phyloP scores from a whole-genome alignment of 2,329 filamentous ascomycete genomes.

The Penicillium sp. region DNA sequence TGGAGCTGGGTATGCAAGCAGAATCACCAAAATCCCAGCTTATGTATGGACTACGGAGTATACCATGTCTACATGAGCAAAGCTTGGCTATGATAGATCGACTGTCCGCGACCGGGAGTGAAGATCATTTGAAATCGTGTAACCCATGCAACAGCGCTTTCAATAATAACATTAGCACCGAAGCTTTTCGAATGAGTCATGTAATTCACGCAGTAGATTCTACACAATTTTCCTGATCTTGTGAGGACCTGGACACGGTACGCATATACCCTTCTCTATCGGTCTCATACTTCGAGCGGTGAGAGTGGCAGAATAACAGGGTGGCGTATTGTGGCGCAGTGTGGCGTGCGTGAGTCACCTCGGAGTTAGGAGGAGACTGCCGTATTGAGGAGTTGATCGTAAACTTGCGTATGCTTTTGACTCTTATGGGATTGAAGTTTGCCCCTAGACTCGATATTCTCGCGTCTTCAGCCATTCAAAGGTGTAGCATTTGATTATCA shows the following conservation, averaged over 20 bases:
- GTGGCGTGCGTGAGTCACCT: constrained; percentile 14
- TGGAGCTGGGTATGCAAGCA: too few relatives aligned
- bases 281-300: background rate
- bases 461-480: background rate
- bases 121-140: too few relatives aligned
- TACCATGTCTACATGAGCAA: too few relatives aligned
- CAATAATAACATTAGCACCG: too few relatives aligned
- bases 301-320: background rate
- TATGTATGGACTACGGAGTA: too few relatives aligned
- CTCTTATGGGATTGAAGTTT: background rate
- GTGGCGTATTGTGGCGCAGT: constrained; percentile 5
- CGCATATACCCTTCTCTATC: too few relatives aligned
- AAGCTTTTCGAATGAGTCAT: background rate
- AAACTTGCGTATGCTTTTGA: background rate
- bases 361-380: constrained; percentile 7
- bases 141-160: too few relatives aligned
- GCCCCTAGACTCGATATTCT: constrained; percentile 8
- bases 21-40: too few relatives aligned
- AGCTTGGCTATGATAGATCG: too few relatives aligned
- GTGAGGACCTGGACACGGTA: too few relatives aligned
- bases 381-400: background rate
- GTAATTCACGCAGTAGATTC: background rate
- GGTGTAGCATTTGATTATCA: background rate
- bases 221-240: background rate
- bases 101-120: too few relatives aligned